phyloP scores from a whole-genome alignment of 2,329 filamentous ascomycete species.

The Hypomyces rosellus region DNA sequence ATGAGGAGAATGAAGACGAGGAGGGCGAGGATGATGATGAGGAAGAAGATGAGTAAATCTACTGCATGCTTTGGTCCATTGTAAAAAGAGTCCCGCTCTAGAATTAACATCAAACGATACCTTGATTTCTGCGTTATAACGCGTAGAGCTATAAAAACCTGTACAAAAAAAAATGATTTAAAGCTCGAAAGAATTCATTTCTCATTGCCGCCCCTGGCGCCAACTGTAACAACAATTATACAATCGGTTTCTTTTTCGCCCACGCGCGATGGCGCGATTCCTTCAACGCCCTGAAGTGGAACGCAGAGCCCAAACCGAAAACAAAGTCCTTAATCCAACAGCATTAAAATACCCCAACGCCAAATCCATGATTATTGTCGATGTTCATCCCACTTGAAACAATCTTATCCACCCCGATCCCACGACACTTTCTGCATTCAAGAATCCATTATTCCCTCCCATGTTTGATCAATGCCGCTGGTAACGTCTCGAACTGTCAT shows the following conservation, averaged over 20 bases:
- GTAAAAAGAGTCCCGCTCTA: slow-evolving; percentile 1
- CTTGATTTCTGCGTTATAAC: background rate
- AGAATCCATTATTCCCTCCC: slow-evolving; percentile 33
- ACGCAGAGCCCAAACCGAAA: background rate
- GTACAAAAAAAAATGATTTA: background rate
- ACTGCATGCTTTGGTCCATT: slow-evolving; percentile 1
- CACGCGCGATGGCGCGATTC: slow-evolving; percentile 2
- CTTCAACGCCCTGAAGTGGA: background rate
- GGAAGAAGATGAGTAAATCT: slow-evolving; percentile 18
- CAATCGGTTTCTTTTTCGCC: background rate
- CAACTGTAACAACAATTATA: background rate
- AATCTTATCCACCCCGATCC: background rate
- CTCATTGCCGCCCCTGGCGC: background rate
- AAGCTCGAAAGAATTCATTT: background rate
- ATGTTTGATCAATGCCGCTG: slow-evolving; percentile 33
- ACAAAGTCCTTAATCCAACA: background rate
- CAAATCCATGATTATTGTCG: slow-evolving; percentile 15
- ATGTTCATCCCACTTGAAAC: slow-evolving; percentile 8
- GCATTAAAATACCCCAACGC: slow-evolving; percentile 16
- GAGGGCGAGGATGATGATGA: slow-evolving; percentile 25
- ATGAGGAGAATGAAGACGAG: slow-evolving; percentile 34
- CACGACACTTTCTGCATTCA: background rate
- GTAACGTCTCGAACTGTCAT: slow-evolving; percentile 38
- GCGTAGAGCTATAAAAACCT: background rate
- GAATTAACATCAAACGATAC: no score